Conservation (phyloP, 2,329 filamentous ascomycete genomes). For the Bipolaris zeicola region DNA sequence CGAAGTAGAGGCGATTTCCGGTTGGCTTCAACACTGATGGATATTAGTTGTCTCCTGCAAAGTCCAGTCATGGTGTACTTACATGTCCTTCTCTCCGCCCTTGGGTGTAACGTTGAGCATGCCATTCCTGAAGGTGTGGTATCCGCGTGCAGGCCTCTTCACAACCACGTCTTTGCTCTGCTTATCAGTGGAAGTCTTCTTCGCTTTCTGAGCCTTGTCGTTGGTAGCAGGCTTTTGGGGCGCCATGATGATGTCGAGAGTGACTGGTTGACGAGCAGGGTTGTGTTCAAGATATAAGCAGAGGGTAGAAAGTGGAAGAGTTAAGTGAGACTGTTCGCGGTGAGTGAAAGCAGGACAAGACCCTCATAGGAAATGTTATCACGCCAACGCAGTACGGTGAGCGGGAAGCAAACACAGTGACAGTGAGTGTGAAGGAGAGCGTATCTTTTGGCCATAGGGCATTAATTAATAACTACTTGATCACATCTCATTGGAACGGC, state of each 20-base stretch:
- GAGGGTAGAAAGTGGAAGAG: not conserved
- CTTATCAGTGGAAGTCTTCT: not conserved
- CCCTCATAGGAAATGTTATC: not conserved
- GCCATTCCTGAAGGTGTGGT: slow-evolving; percentile 22
- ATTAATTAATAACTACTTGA: too few species aligned
- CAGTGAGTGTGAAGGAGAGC: not conserved
- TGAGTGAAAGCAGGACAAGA: not conserved
- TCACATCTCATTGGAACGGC: too few species aligned
- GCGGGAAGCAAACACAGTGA: not conserved
- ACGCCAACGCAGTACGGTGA: not conserved
- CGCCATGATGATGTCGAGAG: slow-evolving; percentile 3
- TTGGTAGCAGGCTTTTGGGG: not conserved
- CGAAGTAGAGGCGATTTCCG: slow-evolving; percentile 17
- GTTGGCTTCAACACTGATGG: slow-evolving; percentile 14
- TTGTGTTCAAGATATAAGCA: not conserved
- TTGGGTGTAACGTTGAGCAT: slow-evolving; percentile 22
- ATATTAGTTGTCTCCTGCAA: not conserved
- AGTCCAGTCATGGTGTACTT: not conserved
- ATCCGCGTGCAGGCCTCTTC: slow-evolving; percentile 23
- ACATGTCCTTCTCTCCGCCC: slow-evolving; percentile 18
- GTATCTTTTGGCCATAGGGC: too few species aligned
- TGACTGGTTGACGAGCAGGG: not conserved
- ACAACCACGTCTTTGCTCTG: slow-evolving; percentile 3
- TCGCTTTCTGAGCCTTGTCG: not conserved
- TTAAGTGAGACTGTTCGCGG: not conserved